Percentiles rank a stretch among this genome's conserved stretches.
Conservation (phyloP, 179 eudicot species). For the Silene coronaria region DNA sequence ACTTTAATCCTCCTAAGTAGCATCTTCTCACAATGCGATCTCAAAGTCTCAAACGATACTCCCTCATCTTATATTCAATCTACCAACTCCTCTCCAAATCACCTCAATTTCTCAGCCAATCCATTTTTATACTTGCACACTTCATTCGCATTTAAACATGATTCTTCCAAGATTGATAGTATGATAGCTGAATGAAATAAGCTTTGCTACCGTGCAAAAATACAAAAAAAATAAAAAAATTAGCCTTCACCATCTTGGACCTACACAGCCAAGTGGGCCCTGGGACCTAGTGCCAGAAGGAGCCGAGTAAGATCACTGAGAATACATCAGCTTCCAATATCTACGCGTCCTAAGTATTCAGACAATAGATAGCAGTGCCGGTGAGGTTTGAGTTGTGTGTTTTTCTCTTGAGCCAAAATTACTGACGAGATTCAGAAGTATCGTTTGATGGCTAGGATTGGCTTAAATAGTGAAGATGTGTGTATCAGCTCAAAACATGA, state of each 20-base stretch:
- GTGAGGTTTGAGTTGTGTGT: background rate
- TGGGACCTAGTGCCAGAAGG: background rate
- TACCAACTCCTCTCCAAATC: too few relatives aligned
- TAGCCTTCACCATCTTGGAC: too few relatives aligned
- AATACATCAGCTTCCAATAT: too few relatives aligned
- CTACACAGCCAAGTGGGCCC: background rate
- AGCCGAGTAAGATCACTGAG: background rate
- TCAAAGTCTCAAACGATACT: too few relatives aligned
- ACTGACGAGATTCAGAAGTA: background rate
- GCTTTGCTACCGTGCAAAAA: background rate
- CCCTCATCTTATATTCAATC: too few relatives aligned
- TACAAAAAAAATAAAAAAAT: background rate
- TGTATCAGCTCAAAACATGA: background rate
- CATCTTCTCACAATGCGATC: too few relatives aligned
- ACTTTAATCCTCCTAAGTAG: too few relatives aligned
- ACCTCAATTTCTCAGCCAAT: too few relatives aligned
- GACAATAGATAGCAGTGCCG: background rate
- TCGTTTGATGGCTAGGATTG: background rate
- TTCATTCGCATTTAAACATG: background rate
- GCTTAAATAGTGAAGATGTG: background rate
- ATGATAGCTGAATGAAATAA: background rate
- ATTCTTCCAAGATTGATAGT: background rate
- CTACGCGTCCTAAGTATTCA: background rate
- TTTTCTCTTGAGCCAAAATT: background rate
- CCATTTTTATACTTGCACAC: too few relatives aligned